These are phyloP conservation scores for Fusarium hostae DNA, from an alignment of 2,329 filamentous ascomycete genomes.

Conservation along the genomic window DNA sequence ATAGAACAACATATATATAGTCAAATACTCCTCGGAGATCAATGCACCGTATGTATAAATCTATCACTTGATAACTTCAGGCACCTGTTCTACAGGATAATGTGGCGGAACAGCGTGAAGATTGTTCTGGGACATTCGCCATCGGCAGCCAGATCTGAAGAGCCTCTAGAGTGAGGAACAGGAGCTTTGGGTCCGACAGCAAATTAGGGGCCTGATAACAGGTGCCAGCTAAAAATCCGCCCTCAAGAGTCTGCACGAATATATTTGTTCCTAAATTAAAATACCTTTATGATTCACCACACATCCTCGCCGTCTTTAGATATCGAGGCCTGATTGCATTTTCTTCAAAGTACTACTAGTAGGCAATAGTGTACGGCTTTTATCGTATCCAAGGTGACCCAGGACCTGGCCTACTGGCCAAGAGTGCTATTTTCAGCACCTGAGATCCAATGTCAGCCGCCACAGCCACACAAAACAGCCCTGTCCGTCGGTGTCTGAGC, in stretches of 20 bases:
- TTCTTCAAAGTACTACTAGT: background rate
- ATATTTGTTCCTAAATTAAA: background rate
- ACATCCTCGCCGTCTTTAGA: no score
- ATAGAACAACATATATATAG: background rate
- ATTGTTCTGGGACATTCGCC: constrained; percentile 25
- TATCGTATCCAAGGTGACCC: background rate
- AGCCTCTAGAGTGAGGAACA: background rate
- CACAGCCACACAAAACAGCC: constrained; percentile 39
- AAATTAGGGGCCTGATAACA: background rate
- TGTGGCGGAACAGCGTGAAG: background rate
- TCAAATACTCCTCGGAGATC: background rate
- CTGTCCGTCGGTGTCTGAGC: background rate
- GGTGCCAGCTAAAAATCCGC: background rate
- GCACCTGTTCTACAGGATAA: background rate
- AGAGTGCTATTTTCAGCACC: constrained; percentile 40
- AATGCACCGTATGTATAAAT: background rate
- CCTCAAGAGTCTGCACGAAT: background rate
- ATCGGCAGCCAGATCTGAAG: constrained; percentile 5
- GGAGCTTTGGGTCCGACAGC: constrained; percentile 9
- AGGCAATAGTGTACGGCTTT: background rate
- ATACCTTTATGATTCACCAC: background rate
- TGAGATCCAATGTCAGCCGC: constrained; percentile 31
- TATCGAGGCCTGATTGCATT: background rate
- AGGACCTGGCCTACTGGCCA: background rate
- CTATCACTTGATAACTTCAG: constrained; percentile 5